phyloP scores from a whole-genome alignment of 2,329 filamentous ascomycete genomes.

The Paecilomyces formosus region DNA sequence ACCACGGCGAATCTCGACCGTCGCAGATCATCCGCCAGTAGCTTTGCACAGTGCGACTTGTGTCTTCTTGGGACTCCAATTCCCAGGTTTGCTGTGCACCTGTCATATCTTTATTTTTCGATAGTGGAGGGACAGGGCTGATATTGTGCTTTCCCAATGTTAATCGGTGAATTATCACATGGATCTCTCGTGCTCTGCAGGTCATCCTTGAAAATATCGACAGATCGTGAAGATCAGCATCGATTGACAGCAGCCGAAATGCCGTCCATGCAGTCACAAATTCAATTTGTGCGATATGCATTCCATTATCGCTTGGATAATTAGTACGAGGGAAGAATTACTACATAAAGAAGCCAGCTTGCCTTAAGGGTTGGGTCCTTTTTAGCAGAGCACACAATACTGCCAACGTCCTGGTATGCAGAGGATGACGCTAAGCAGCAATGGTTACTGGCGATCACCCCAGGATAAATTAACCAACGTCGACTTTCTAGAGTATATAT shows the following conservation, averaged over 20 bases:
- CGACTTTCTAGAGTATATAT: too few species aligned
- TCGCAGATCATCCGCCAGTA: background rate
- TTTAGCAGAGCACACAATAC: background rate
- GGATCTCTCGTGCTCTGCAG: background rate
- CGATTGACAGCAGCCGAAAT: background rate
- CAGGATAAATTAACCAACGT: too few species aligned
- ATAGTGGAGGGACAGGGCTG: background rate
- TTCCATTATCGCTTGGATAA: background rate
- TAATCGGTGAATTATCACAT: background rate
- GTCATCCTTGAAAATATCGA: background rate
- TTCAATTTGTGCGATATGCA: background rate
- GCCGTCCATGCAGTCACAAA: background rate
- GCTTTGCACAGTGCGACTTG: background rate
- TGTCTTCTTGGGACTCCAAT: background rate
- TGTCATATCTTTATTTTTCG: background rate
- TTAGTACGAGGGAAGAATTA: background rate
- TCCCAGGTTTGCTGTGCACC: background rate
- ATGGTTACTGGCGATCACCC: background rate
- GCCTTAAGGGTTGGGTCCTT: background rate
- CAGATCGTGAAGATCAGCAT: background rate
- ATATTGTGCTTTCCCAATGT: background rate
- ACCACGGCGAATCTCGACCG: background rate
- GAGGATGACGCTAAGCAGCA: background rate
- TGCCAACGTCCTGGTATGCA: background rate
- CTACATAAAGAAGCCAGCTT: background rate